These are phyloP conservation scores for Nicotiana tomentosiformis DNA, from an alignment of 257 asterid genomes.

Conservation along the genomic window DNA sequence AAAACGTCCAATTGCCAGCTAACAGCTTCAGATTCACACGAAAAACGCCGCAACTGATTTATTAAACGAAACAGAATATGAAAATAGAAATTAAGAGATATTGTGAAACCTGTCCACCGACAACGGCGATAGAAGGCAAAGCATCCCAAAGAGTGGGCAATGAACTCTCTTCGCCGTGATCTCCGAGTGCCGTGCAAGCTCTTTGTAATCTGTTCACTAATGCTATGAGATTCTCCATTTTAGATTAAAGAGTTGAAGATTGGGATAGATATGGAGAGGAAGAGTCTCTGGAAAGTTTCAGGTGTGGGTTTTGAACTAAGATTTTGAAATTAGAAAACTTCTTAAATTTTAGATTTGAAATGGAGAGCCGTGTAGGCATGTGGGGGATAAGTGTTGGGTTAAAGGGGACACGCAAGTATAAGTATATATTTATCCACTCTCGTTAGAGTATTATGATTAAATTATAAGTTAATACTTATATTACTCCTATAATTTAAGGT, in stretches of 20 bases:
- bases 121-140: constrained; percentile 78
- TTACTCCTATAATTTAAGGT: no score
- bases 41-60: background rate
- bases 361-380: background rate
- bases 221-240: constrained; percentile 59
- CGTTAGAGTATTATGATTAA: no score
- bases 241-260: background rate
- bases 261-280: background rate
- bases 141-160: constrained; percentile 85
- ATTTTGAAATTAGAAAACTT: background rate
- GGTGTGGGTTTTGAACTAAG: background rate
- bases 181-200: constrained; percentile 90
- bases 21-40: background rate
- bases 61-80: background rate
- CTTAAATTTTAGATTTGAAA: background rate
- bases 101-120: constrained; percentile 66
- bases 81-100: background rate
- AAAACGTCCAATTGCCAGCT: background rate
- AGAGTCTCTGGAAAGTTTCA: background rate
- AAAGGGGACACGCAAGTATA: no score
- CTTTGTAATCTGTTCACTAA: constrained; percentile 70
- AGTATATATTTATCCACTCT: no score
- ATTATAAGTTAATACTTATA: no score
- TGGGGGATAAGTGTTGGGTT: no score
- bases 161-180: constrained; percentile 68